Evolutionary conservation across 805 yeast species (phyloP), one percentile per base, ranked within the genome.

Genomic region (Millerago galiae): DNA sequence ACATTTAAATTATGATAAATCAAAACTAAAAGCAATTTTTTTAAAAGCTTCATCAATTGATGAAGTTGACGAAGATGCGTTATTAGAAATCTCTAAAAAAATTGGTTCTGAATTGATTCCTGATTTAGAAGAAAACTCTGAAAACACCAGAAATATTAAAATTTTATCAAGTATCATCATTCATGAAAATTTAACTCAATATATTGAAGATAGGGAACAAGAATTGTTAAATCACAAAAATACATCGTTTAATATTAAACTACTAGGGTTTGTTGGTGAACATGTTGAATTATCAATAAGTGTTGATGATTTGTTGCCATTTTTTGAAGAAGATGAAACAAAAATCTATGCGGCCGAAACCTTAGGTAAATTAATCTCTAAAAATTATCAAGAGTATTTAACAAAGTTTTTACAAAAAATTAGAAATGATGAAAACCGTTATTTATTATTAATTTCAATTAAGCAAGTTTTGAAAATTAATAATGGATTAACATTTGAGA

Each of bases 191-290:
- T 39, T 57, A 25, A 42, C 44, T 5, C 51, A 59, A n/a, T 57
- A 52, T 32, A 37, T 53, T 16, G 25, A 41, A 5, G 40, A 24
- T 2, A 48, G 57, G 39, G 56, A 57, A 30, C 25, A 34, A 15
- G 57, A 55, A 44, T 35, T 52, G 25, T 18, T 47, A 4, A 24
- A 38, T 2, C 52, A 44, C 13, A 39, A 43, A 25, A 46, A 56
- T 30, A 40, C 60, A 13, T 46, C 63, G 1, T 72, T 70, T 50
- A 61, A 62, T 35, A 56, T 66, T 34, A 70, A 68, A 30, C 72
- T 73, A 32, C 55, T 79, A 40, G 84, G 82, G 5, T 68, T 70
- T 44, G 62, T 75, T 26, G 72, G 75, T n/a, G 62, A 65, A 42
- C 44, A 58, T 7, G 49, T 55, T 42, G 59, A 58, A 28, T 50